phyloP scores from a whole-genome alignment of 1,139 yeast species.

The Lodderomyces pseudojiufengensis region DNA sequence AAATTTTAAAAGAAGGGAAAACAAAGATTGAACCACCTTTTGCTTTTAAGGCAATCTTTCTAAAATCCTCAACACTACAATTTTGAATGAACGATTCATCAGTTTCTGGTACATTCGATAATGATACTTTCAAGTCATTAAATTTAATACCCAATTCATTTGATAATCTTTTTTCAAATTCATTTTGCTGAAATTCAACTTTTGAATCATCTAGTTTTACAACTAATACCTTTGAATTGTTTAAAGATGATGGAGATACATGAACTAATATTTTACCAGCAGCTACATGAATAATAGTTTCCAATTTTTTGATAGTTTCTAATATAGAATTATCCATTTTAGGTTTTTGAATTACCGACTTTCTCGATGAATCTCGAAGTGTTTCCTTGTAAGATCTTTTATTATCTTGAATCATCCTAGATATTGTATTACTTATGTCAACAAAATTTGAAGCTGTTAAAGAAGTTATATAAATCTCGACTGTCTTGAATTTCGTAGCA shows the following conservation, averaged over 20 bases:
- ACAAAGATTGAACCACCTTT: conserved; percentile 77
- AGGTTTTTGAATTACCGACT: conserved; percentile 3
- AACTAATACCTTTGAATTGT: conserved; percentile 70
- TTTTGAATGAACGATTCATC: conserved; percentile 44
- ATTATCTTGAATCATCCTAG: conserved; percentile 72
- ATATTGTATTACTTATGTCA: conserved; percentile 70
- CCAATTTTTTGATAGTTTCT: conserved; percentile 40
- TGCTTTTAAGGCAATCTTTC: conserved; percentile 53
- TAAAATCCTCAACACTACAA: conserved; percentile 53
- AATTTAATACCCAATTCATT: conserved; percentile 52
- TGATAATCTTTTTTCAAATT: conserved; percentile 43
- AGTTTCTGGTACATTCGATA: conserved; percentile 49
- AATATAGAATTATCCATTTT: conserved; percentile 23
- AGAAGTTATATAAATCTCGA: conserved; percentile 70
- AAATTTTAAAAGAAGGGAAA: conserved; percentile 70
- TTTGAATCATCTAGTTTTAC: conserved; percentile 55
- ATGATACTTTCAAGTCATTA: conserved; percentile 60
- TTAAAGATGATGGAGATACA: conserved; percentile 72
- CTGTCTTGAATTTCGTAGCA: conserved; percentile 49
- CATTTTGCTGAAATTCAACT: conserved; percentile 61
- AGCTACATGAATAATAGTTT: conserved; percentile 60
- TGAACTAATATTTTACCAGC: conserved; percentile 56
- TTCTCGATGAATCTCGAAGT: conserved; percentile 46
- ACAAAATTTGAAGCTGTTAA: conserved; percentile 78
- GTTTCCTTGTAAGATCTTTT: conserved; percentile 72